Conservation (phyloP, 176 grass and related monocot species). For the Bolboschoenus planiculmis region DNA sequence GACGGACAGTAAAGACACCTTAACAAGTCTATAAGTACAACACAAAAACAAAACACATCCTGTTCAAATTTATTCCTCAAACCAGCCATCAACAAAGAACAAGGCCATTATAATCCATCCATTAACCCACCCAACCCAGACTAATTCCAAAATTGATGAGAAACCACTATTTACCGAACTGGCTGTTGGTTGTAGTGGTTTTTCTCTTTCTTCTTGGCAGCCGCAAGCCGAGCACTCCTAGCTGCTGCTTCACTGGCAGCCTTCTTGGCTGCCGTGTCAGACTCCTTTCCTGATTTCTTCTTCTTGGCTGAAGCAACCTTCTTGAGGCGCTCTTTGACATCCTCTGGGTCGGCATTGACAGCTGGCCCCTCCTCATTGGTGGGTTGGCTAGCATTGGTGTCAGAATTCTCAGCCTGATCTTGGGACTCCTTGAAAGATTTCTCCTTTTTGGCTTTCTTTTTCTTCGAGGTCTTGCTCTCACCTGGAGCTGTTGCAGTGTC, state of each 20-base stretch:
- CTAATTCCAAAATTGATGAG: conserved; percentile 11
- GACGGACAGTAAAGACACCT: not conserved
- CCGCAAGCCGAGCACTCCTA: conserved; percentile 71
- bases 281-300: conserved; percentile 89
- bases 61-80: conserved; percentile 1
- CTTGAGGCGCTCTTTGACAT: conserved; percentile 90
- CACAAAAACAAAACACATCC: conserved; percentile 26
- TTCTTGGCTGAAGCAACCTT: conserved; percentile 93
- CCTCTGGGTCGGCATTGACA: conserved; percentile 50
- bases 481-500: conserved; percentile 37
- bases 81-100: conserved; percentile 6
- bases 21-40: conserved; percentile 6
- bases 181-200: conserved; percentile 98
- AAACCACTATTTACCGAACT: conserved; percentile 52
- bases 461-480: conserved; percentile 79
- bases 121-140: not conserved
- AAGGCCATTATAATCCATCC: conserved; percentile 2
- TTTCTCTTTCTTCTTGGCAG: conserved; percentile 98
- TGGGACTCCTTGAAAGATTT: conserved; percentile 58
- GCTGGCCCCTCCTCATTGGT: conserved; percentile 44
- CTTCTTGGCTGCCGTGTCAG: conserved; percentile 64
- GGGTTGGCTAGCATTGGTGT: conserved; percentile 32
- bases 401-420: conserved; percentile 47
- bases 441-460: conserved; percentile 91
- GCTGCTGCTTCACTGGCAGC: conserved; percentile 75